A percentile compares a stretch with the other conserved stretches of the same genome.
These are phyloP conservation scores for Microsporum audouinii DNA, from an alignment of 2,329 filamentous ascomycete species.

Conservation along the genomic window DNA sequence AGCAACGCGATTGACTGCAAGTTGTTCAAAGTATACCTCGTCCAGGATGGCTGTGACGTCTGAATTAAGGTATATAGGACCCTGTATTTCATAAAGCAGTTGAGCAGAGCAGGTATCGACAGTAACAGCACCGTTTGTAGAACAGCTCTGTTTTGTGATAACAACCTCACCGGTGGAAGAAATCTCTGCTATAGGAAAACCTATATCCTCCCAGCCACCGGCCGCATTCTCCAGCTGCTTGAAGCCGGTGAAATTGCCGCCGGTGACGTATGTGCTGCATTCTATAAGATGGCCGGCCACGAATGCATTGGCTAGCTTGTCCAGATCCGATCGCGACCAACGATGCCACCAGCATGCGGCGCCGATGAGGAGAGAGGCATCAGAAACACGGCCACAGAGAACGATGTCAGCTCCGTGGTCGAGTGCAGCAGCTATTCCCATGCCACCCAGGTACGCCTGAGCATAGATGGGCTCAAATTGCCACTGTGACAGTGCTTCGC, in stretches of 20 bases:
- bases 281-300: slow-evolving; percentile 32
- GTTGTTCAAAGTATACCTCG: slow-evolving; percentile 42
- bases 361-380: slow-evolving; percentile 36
- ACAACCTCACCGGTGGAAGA: slow-evolving; percentile 30
- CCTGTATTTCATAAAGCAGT: slow-evolving; percentile 45
- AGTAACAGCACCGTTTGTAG: slow-evolving; percentile 32
- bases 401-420: slow-evolving; percentile 35
- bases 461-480: slow-evolving; percentile 26
- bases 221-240: slow-evolving; percentile 23
- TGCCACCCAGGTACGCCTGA: slow-evolving; percentile 28
- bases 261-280: slow-evolving; percentile 34
- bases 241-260: slow-evolving; percentile 37
- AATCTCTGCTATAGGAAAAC: slow-evolving; percentile 39
- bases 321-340: slow-evolving; percentile 30
- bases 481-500: slow-evolving; percentile 27
- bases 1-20: slow-evolving; percentile 40
- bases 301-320: slow-evolving; percentile 32
- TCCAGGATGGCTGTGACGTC: slow-evolving; percentile 45
- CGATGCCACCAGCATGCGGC: slow-evolving; percentile 34
- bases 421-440: slow-evolving; percentile 31
- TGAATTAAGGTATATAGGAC: slow-evolving; percentile 46
- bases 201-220: slow-evolving; percentile 34
- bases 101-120: slow-evolving; percentile 44
- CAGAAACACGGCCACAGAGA: slow-evolving; percentile 35
- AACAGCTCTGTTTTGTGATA: slow-evolving; percentile 35